Evolutionary conservation across 2,329 filamentous ascomycete species (phyloP), one percentile per base, ranked within the genome.

Genomic region (Curvularia hawaiiensis): DNA sequence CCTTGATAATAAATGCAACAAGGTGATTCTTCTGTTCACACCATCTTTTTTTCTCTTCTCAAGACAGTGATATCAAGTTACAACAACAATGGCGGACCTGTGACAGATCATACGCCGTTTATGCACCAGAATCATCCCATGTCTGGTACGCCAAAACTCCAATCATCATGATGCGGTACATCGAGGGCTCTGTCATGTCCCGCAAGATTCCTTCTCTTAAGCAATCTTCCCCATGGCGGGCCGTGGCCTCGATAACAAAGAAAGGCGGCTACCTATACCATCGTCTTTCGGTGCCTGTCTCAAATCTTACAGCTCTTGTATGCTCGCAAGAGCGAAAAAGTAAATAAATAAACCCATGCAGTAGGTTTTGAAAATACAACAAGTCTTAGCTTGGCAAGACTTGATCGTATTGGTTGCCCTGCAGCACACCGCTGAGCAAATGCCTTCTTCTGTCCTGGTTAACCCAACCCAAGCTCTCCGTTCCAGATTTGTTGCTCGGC

Each of bases 291-390:
- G 39, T 30, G 24, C 35, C 28, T 33, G 16, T 50, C 47, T 40
- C 18, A 24, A 40, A 50, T 57, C 45, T 57, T 57, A 57, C 54
- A 57, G 49, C 45, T 20, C 24, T 43, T 39, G 38, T 24, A 20
- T 54, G n/a, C 28, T 38, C 31, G 22, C 39, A 54, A 52, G 44
- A 24, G 28, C 2, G 5, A 18, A 38, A 38, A 44, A 22, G 4
- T n/a, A 24, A 24, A 24, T 24, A 24, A 52, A 43, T 22, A 48
- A 52, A 38, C 40, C 30, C 12, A 31, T 12, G 11, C 11, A 11
- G 10, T 31, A 11, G 30, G 30, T 7, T 31, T 10, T 31, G 4
- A 31, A 31, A 4, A 4, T 10, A 31, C 22, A 31, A 43, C 22
- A 38, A 20, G 24, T 52, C 5, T 49, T 28, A 6, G n/a, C 44